Evolutionary conservation across 163 green algal species (phyloP), one percentile per base, ranked within the genome.

Genomic region (Chlamydomonas reinhardtii): DNA sequence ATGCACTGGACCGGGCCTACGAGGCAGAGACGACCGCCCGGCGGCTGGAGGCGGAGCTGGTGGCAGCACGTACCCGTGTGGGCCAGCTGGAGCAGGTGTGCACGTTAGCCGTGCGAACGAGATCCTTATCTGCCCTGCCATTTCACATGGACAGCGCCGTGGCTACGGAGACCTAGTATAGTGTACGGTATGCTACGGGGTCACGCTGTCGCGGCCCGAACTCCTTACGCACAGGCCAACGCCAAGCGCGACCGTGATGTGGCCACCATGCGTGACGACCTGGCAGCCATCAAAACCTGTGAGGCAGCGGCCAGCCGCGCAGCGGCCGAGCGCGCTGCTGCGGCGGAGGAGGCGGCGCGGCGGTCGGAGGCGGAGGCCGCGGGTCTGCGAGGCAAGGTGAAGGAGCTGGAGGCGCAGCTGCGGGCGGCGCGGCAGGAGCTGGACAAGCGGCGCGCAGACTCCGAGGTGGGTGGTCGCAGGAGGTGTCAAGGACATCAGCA

Each of bases 1-100:
- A 87, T n/a, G 82, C 82, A 29, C 82, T 75, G 71, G 82, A 87
- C 59, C 82, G 82, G 11, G 82, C 82, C 1, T 87, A 82, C 62
- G 72, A 81, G 61, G 59, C 72, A 19, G 82, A 87, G 82, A 43
- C 20, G 2, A 32, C 61, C 37, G 82, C 72, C 0, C 82, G 71
- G 34, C n/a, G 39, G 17, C 22, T 75, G 82, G 82, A 87, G n/a
- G 39, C 35, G 39, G 82, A 87, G 72, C 29, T 69, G 54, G 31
- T 48, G 0, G 72, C 82, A 22, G 39, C 69, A 22, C 29, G 39
- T 29, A 19, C 72, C 11, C 32, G 69, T 24, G 31, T 87, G 14
- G 82, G 61, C 22, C 61, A 74, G 59, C 72, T 81, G 37, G 82
- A 87, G 32, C 82, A 87, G 82, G 82, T 87, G 37, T 87, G 37